These are phyloP conservation scores for Picochlorum sp. DNA, from an alignment of 139 green algal genomes.

Conservation along the genomic window DNA sequence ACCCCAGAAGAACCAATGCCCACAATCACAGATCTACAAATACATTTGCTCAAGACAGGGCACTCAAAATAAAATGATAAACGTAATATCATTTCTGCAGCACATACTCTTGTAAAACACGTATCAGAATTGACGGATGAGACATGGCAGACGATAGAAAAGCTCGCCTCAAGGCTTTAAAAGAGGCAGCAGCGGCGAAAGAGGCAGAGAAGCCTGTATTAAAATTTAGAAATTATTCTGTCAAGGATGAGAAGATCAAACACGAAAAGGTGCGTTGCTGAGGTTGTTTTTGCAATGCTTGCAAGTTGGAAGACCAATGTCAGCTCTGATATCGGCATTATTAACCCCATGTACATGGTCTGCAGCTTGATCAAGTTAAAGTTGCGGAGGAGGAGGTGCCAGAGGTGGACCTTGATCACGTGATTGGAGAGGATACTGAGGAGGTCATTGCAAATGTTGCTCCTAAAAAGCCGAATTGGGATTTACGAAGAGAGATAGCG, in stretches of 20 bases:
- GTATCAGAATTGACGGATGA: background rate
- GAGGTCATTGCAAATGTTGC: constrained; percentile 57
- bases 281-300: constrained; percentile 14
- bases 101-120: background rate
- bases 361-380: constrained; percentile 48
- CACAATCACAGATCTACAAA: constrained; percentile 30
- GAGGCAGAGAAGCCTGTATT: constrained; percentile 44
- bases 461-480: constrained; percentile 86
- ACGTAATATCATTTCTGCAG: background rate
- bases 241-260: constrained; percentile 57
- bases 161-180: background rate
- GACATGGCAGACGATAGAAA: background rate
- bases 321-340: background rate
- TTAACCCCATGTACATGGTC: too few species aligned
- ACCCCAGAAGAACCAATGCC: constrained; percentile 24
- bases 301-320: background rate
- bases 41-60: background rate
- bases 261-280: constrained; percentile 44
- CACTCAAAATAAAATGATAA: constrained; percentile 13
- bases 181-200: background rate
- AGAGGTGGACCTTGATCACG: constrained; percentile 34
- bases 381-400: constrained; percentile 53
- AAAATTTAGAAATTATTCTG: constrained; percentile 73
- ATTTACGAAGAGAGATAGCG: constrained; percentile 73
- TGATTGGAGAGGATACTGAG: constrained; percentile 45